Conservation (phyloP, 345 rosid genomes). For the Lepidium sativum region DNA sequence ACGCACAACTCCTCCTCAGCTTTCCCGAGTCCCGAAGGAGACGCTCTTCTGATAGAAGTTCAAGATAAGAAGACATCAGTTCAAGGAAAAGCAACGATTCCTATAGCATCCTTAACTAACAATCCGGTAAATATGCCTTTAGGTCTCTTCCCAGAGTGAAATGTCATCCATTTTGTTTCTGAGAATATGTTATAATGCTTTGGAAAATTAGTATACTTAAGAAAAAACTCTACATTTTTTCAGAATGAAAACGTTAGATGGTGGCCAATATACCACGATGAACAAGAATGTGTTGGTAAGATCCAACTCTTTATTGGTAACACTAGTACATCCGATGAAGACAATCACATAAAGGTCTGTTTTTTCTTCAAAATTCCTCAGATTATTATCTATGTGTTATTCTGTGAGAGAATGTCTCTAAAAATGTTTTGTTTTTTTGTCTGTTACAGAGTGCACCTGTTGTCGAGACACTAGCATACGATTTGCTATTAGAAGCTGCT, state of each 20-base stretch:
- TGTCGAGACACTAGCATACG: slow-evolving; percentile 95
- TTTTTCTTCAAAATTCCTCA: not conserved
- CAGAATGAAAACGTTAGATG: slow-evolving; percentile 77
- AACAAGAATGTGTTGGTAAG: slow-evolving; percentile 94
- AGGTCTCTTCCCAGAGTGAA: not conserved
- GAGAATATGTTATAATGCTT: not conserved
- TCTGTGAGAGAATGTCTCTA: not conserved
- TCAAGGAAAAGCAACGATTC: slow-evolving; percentile 67
- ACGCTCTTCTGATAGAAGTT: slow-evolving; percentile 72
- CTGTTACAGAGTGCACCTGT: slow-evolving; percentile 66
- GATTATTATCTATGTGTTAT: not conserved
- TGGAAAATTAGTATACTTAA: not conserved
- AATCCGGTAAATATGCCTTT: slow-evolving; percentile 48
- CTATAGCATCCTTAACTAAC: slow-evolving; percentile 59
- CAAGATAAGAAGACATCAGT: slow-evolving; percentile 60
- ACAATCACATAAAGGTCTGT: slow-evolving; percentile 64
- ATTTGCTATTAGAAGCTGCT: slow-evolving; percentile 81
- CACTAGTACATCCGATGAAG: slow-evolving; percentile 56
- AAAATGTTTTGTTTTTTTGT: not conserved
- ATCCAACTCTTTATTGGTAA: slow-evolving; percentile 76
- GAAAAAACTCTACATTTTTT: slow-evolving; percentile 12
- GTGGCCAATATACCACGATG: slow-evolving; percentile 89
- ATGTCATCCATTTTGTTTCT: slow-evolving; percentile 6
- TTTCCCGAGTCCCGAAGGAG: slow-evolving; percentile 85
- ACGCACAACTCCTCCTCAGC: slow-evolving; percentile 33